These are phyloP conservation scores for Ilex asprella DNA, from an alignment of 257 asterid species.

Conservation along the genomic window DNA sequence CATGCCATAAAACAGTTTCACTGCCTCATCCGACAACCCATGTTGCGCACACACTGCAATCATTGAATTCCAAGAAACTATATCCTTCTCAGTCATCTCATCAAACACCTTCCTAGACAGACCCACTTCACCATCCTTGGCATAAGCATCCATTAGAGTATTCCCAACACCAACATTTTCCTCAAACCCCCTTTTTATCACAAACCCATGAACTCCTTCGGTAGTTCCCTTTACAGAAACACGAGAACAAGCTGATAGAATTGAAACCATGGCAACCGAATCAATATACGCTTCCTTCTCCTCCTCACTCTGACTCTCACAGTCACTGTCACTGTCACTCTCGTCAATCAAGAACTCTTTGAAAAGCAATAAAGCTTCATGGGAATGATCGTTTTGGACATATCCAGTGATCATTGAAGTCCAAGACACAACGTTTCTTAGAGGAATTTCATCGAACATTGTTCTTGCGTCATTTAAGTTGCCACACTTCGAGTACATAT, in stretches of 20 bases:
- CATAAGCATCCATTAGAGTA: conserved; percentile 80
- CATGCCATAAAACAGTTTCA: conserved; percentile 50
- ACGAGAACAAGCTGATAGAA: conserved; percentile 78
- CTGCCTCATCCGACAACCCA: conserved; percentile 55
- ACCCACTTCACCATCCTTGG: conserved; percentile 71
- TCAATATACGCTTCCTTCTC: conserved; percentile 46
- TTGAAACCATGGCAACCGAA: conserved; percentile 64
- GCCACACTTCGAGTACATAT: conserved; percentile 82
- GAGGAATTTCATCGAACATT: conserved; percentile 72
- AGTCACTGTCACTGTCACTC: conserved; percentile 7
- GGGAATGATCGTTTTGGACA: conserved; percentile 45
- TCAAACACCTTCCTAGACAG: conserved; percentile 63
- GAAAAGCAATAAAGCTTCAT: conserved; percentile 65
- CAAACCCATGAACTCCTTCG: conserved; percentile 63
- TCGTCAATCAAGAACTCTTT: conserved; percentile 53
- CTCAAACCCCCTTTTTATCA: conserved; percentile 49
- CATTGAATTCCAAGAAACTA: conserved; percentile 78
- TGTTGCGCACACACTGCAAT: conserved; percentile 80
- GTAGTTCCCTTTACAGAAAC: conserved; percentile 49
- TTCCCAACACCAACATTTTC: conserved; percentile 56
- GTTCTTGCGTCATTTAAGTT: conserved; percentile 48
- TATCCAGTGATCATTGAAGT: conserved; percentile 84
- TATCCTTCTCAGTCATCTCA: conserved; percentile 57
- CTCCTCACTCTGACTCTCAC: not conserved
- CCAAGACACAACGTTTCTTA: conserved; percentile 85